These are phyloP conservation scores for Eimeria acervulina DNA, from an alignment of 169 alveolate genomes.

Conservation along the genomic window DNA sequence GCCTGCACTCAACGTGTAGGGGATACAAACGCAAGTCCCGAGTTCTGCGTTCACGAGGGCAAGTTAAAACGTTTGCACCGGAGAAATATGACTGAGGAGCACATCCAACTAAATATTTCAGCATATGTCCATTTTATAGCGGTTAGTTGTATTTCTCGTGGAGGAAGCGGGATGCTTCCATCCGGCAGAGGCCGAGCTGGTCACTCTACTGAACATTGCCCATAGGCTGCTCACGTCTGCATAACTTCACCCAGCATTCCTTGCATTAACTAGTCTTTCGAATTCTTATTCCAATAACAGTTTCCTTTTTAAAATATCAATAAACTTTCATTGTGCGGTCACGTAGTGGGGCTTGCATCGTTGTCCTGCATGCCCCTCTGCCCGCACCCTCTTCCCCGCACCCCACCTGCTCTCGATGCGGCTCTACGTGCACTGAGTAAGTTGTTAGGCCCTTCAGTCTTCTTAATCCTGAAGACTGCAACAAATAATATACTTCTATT, in stretches of 20 bases:
- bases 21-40: not conserved
- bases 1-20: not conserved
- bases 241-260: too few species aligned
- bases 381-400: constrained; percentile 82
- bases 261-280: too few species aligned
- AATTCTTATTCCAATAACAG: too few species aligned
- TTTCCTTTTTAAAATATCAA: not conserved
- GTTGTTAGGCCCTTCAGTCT: constrained; percentile 38
- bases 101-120: not conserved
- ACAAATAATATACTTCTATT: constrained; percentile 77
- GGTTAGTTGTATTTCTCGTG: not conserved
- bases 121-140: too few species aligned
- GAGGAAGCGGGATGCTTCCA: not conserved
- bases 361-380: constrained; percentile 51
- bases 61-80: not conserved
- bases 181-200: not conserved
- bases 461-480: constrained; percentile 81
- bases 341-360: constrained; percentile 32
- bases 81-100: not conserved
- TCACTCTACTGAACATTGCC: not conserved
- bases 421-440: not conserved
- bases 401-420: not conserved
- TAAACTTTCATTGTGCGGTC: not conserved
- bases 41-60: not conserved
- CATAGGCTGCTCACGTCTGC: not conserved